Base-by-base conservation (phyloP, 2,329 filamentous ascomycete species). In the Sporothrix pallida region DNA sequence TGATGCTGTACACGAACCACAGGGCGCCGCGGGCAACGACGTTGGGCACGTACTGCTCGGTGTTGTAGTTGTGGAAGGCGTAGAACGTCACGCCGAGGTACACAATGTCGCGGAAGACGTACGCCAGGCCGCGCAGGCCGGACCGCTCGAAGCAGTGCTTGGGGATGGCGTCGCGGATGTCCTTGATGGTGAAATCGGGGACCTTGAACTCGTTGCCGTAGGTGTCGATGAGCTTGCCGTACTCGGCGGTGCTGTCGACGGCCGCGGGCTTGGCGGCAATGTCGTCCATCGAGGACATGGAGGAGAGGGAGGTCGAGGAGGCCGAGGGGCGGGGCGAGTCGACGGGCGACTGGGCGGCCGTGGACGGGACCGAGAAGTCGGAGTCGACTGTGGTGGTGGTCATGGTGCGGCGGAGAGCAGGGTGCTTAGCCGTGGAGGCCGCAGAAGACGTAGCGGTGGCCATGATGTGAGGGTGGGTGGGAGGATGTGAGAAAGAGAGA, bases 101-200 rank as follows among this genome's bases (percentile, higher is more conserved):
- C 77, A 86, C 83, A 63, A 97, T 82, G 83, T 99, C 96, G 76
- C 95, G 91, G 80, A 90, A 88, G 79, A 98, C 95, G 84, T 98
- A 98, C 80, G 82, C 84, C 81, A 98, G 86, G 77, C 95, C 92
- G 77, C 85, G 90, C 77, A 89, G 81, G 75, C 89, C 93, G 65
- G 93, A 97, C 75, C 96, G 92, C 86, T 98, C 88, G 83, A 92
- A 98, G 89, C 96, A 99, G 88, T 98, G 96, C 84, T 95, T 94
- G 77, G 96, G 96, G 78, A 99, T 99, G 82, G 96, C 96, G 84
- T 97, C 93, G 80, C 94, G 92, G 81, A 99, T 95, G 81, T 99
- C 90, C 87, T 97, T 97, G 88, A 99, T 97, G 81, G 94, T 97
- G 87, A 92, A 99, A 84, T 98, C 92, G 78, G 96, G 96, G 73